Conservation (phyloP, 306 rosid species). For the Vicia sativa region DNA sequence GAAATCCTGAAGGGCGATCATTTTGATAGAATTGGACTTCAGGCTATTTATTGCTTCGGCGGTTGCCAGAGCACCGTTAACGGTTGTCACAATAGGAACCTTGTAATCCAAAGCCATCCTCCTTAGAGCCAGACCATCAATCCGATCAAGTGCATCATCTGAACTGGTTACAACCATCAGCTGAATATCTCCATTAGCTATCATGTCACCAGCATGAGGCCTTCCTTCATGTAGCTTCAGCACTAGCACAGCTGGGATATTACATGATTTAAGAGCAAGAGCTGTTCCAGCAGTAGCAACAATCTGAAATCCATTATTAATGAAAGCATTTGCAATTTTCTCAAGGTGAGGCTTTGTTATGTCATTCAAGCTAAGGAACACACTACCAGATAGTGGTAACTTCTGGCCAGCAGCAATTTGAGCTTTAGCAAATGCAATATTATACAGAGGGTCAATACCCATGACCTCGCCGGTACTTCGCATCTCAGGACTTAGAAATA, state of each 20-base stretch:
- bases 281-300: slow-evolving; percentile 95
- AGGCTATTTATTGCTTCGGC: slow-evolving; percentile 90
- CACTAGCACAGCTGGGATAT: slow-evolving; percentile 71
- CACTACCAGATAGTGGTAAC: slow-evolving; percentile 80
- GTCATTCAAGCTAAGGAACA: slow-evolving; percentile 89
- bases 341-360: slow-evolving; percentile 81
- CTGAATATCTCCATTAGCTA: slow-evolving; percentile 92
- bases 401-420: slow-evolving; percentile 92
- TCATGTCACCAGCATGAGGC: slow-evolving; percentile 93
- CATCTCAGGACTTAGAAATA: slow-evolving; percentile 97
- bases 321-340: slow-evolving; percentile 76
- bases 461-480: slow-evolving; percentile 99
- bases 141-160: slow-evolving; percentile 87
- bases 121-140: slow-evolving; percentile 84
- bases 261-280: slow-evolving; percentile 59
- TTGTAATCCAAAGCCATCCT: slow-evolving; percentile 90
- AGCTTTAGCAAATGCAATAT: slow-evolving; percentile 95
- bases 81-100: slow-evolving; percentile 89
- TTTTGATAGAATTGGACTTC: slow-evolving; percentile 63
- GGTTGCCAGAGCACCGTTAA: slow-evolving; percentile 92
- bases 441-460: slow-evolving; percentile 82
- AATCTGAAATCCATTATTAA: slow-evolving; percentile 66
- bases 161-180: slow-evolving; percentile 97
- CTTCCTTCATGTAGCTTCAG: slow-evolving; percentile 94
- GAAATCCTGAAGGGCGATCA: slow-evolving; percentile 98